A percentile compares a stretch with the other conserved stretches of the same genome.
phyloP scores from a whole-genome alignment of 2,329 filamentous ascomycete genomes.

The Colletotrichum trifolii region DNA sequence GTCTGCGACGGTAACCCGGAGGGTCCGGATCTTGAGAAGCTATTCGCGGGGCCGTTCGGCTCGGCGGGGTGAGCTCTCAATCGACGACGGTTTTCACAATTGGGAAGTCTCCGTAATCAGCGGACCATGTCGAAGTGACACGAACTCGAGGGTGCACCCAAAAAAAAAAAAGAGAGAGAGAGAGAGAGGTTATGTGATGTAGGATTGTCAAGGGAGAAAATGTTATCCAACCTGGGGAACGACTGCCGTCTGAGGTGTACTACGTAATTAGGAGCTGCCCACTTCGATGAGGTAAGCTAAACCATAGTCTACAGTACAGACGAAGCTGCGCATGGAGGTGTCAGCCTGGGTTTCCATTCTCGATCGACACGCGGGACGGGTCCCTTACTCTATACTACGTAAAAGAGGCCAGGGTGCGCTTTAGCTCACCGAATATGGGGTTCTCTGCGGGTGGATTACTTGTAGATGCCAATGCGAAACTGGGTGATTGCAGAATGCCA shows the following conservation, averaged over 20 bases:
- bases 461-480: too few relatives aligned
- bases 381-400: background rate
- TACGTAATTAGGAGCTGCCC: slow-evolving; percentile 19
- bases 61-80: background rate
- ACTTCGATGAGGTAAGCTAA: slow-evolving; percentile 36
- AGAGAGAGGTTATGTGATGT: slow-evolving; percentile 3
- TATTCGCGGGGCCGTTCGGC: slow-evolving; percentile 20
- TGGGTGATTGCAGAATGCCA: too few relatives aligned
- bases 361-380: slow-evolving; percentile 15
- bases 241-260: too few relatives aligned
- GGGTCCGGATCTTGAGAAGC: slow-evolving; percentile 19
- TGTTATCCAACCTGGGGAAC: too few relatives aligned
- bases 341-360: slow-evolving; percentile 21
- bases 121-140: slow-evolving; percentile 19
- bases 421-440: too few relatives aligned
- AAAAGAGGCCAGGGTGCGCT: too few relatives aligned
- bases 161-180: background rate
- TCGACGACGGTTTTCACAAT: background rate
- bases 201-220: too few relatives aligned
- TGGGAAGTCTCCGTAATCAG: background rate
- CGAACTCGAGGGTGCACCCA: background rate
- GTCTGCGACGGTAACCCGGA: slow-evolving; percentile 7
- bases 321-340: slow-evolving; percentile 16
- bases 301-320: slow-evolving; percentile 1
- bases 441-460: too few relatives aligned